A percentile compares a stretch with the other conserved stretches of the same genome.
Evolutionary conservation across 768 basidiomycete species (phyloP).

Genomic region (Boletus subparvulus): DNA sequence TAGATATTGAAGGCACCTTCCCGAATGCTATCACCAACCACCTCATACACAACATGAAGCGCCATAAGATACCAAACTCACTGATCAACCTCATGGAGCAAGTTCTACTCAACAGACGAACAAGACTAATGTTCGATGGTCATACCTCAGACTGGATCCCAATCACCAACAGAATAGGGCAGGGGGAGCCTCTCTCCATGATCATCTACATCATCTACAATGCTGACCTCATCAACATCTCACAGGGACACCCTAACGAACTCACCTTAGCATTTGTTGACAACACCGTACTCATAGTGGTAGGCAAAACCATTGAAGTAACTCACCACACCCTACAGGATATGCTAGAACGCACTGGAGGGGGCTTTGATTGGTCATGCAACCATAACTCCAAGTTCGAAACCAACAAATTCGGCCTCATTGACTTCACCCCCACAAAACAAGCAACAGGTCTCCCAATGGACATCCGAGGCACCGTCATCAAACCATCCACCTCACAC

Average conservation of each 20-base stretch:
- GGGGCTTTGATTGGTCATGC: background rate
- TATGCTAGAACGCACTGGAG: conserved; percentile 25
- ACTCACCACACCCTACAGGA: conserved; percentile 17
- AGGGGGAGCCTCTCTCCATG: conserved; percentile 35
- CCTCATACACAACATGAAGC: background rate
- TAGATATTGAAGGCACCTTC: background rate
- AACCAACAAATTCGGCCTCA: too few relatives aligned
- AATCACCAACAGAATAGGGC: conserved; percentile 27
- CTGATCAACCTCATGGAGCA: conserved; percentile 6
- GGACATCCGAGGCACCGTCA: background rate
- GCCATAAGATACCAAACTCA: background rate
- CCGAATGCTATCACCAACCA: background rate
- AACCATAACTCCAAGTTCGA: too few relatives aligned
- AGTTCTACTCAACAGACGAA: background rate
- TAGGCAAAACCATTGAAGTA: conserved; percentile 18
- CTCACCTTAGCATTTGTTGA: conserved; percentile 32
- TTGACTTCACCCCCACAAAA: background rate
- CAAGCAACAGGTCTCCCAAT: background rate
- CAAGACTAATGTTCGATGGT: conserved; percentile 21
- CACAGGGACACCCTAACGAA: conserved; percentile 7
- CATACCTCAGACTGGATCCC: conserved; percentile 14
- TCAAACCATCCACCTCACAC: background rate
- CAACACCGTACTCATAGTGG: conserved; percentile 27
- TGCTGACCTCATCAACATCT: conserved; percentile 12
- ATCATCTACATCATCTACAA: conserved; percentile 36